Conservation (phyloP, 331 rosid genomes). For the Ulmus americana region DNA sequence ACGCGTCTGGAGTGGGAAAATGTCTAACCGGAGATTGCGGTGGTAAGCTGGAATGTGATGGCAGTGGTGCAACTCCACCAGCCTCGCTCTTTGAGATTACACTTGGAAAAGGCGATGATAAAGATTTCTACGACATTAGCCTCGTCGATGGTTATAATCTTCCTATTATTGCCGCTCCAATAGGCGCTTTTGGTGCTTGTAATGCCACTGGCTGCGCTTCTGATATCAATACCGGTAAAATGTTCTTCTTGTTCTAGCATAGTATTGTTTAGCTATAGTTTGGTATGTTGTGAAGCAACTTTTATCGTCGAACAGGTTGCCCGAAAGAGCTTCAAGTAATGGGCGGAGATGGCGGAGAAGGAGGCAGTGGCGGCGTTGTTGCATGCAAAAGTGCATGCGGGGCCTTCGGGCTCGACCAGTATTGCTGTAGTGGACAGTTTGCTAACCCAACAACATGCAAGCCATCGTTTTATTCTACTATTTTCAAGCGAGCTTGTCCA, state of each 20-base stretch:
- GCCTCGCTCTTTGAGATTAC: slow-evolving; percentile 84
- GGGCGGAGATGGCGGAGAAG: slow-evolving; percentile 37
- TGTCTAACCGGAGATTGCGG: slow-evolving; percentile 90
- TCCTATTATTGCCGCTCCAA: slow-evolving; percentile 59
- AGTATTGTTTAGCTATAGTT: neutral
- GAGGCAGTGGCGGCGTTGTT: slow-evolving; percentile 38
- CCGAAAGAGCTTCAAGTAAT: slow-evolving; percentile 88
- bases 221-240: slow-evolving; percentile 61
- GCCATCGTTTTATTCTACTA: slow-evolving; percentile 57
- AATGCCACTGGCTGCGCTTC: slow-evolving; percentile 79
- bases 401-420: slow-evolving; percentile 58
- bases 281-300: neutral
- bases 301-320: slow-evolving; percentile 44
- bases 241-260: neutral
- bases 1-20: slow-evolving; percentile 57
- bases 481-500: slow-evolving; percentile 79
- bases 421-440: slow-evolving; percentile 69
- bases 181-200: slow-evolving; percentile 51
- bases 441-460: slow-evolving; percentile 69
- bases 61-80: slow-evolving; percentile 80
- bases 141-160: slow-evolving; percentile 82
- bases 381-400: slow-evolving; percentile 82
- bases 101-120: slow-evolving; percentile 49
- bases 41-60: slow-evolving; percentile 74
- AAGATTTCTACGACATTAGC: slow-evolving; percentile 79